phyloP scores from a whole-genome alignment of 2,329 filamentous ascomycete species.

The Ustulina deusta region DNA sequence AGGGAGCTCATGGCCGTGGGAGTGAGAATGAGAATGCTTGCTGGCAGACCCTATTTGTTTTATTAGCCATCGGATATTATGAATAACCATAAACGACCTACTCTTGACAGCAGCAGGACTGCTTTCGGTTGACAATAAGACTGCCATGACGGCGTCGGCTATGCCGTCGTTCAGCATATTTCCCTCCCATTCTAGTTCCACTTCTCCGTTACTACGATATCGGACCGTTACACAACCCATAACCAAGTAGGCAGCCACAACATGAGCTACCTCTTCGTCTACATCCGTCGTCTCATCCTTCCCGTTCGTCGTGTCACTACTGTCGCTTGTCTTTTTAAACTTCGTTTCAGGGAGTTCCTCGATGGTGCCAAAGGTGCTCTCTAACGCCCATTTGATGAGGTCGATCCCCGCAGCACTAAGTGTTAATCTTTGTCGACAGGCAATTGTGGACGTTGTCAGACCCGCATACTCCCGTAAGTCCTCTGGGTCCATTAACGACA shows the following conservation, averaged over 20 bases:
- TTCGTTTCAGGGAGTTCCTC: slow-evolving; percentile 73
- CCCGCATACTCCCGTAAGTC: slow-evolving; percentile 96
- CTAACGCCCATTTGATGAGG: slow-evolving; percentile 91
- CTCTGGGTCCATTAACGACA: slow-evolving; percentile 96
- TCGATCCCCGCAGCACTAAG: slow-evolving; percentile 90
- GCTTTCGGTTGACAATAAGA: slow-evolving; percentile 91
- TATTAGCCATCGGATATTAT: slow-evolving; percentile 34
- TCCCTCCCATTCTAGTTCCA: slow-evolving; percentile 96
- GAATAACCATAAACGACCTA: slow-evolving; percentile 57
- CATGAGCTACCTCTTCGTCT: slow-evolving; percentile 71
- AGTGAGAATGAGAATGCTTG: slow-evolving; percentile 66
- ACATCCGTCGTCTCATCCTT: slow-evolving; percentile 64
- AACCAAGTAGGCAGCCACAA: slow-evolving; percentile 72
- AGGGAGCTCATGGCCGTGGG: slow-evolving; percentile 58
- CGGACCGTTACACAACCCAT: slow-evolving; percentile 93
- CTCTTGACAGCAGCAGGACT: slow-evolving; percentile 95
- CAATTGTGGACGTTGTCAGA: slow-evolving; percentile 93
- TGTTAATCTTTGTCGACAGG: slow-evolving; percentile 90
- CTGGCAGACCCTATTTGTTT: slow-evolving; percentile 66
- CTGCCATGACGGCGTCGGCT: slow-evolving; percentile 95
- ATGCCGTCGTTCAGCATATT: slow-evolving; percentile 98
- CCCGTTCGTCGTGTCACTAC: slow-evolving; percentile 49
- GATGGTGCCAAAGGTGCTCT: slow-evolving; percentile 91
- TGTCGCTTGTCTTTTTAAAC: slow-evolving; percentile 56
- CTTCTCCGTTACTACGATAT: slow-evolving; percentile 79